Evolutionary conservation across 768 basidiomycete genomes (phyloP), one percentile per base, ranked within the genome.

Genomic region (Lactifluus volemus): DNA sequence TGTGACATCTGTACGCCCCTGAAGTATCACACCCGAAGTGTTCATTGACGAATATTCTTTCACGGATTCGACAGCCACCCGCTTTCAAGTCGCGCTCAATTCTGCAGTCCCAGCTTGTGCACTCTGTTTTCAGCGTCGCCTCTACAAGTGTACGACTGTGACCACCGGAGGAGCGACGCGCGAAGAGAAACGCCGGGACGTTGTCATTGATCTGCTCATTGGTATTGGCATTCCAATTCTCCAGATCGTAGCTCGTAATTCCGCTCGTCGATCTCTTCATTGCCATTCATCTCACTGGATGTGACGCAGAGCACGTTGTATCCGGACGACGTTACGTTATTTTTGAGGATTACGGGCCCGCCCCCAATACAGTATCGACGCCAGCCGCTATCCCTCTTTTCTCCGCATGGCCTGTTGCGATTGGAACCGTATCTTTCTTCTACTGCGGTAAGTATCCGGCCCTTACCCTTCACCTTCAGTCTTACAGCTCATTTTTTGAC

Each of bases 1-100:
- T 83, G 83, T 67, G 82, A 84, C 67, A 79, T 84, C 51, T 73
- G 82, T 83, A 55, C 58, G 79, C 68, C 25, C 12, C 10, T 25
- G 6, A 49, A 30, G 19, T 7, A 4, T 36, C 30, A 8, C 19
- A 7, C 34, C 15, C 12, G 9, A 9, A 30, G 5, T 8, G 2
- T 36, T 15, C 25, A 41, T 42, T 61, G 4, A 61, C 3, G 11
- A 17, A 25, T 47, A 5, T 0, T 25, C 25, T 25, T 25, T 25
- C 25, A 25, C 25, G 25, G 1, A 25, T 25, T 25, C 25, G 19
- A 5, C 61, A 82, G 81, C 72, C 1, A 72, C 73, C 0, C 76
- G 75, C 53, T 62, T 81, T 47, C 64, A 70, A 10, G 63, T 75
- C 47, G 75, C 67, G 8, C 54, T 70, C 4, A 65, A 68, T n/a